Percentiles rank a stretch among this genome's conserved stretches.
Conservation (phyloP, 441 rosid genomes). For the Theobroma grandiflorum region DNA sequence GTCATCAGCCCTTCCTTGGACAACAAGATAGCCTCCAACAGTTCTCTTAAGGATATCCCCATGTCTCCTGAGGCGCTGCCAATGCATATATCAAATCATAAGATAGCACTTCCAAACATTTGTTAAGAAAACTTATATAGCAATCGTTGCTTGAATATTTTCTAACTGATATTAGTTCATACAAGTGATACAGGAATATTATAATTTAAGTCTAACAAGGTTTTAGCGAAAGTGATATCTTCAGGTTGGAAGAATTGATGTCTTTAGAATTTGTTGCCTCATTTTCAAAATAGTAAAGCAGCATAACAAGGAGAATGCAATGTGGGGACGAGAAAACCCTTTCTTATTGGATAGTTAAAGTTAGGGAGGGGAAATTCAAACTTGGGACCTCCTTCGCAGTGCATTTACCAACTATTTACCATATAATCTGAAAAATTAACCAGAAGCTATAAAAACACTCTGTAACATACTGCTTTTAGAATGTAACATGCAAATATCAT, state of each 20-base stretch:
- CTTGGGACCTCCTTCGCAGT: background rate
- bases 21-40: slow-evolving; percentile 70
- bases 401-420: background rate
- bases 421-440: background rate
- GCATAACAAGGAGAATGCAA: background rate
- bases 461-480: slow-evolving; percentile 9
- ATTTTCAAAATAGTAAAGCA: background rate
- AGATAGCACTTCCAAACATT: background rate
- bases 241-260: background rate
- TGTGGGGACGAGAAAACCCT: background rate
- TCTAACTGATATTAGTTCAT: background rate
- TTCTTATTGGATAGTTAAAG: background rate
- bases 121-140: background rate
- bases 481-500: background rate
- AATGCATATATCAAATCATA: slow-evolving; percentile 23
- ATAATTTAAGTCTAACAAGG: background rate
- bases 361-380: background rate
- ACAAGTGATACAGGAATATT: background rate
- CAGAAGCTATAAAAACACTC: background rate
- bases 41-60: slow-evolving; percentile 85
- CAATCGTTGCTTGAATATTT: background rate
- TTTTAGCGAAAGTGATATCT: background rate
- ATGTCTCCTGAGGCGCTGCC: slow-evolving; percentile 85
- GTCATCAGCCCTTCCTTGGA: slow-evolving; percentile 95
- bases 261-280: background rate